Base-by-base conservation (phyloP, 768 basidiomycete species). In the Boletus pseudo-olivaceus region DNA sequence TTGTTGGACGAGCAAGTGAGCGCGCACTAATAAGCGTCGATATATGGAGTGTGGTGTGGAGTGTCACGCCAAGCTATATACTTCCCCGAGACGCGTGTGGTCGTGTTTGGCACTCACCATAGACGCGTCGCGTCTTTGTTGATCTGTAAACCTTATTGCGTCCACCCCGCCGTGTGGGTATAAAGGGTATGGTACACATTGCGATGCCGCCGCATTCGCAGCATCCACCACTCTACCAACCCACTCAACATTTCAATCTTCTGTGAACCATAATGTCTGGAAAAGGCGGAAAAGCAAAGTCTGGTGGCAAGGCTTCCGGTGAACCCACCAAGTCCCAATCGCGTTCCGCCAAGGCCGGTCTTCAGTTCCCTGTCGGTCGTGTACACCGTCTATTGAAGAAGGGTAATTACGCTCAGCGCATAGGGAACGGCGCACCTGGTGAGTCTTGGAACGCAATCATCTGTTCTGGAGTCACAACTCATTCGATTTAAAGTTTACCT, bases 291-390 rank as follows among this genome's bases (percentile, higher is more conserved):
- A 89, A 89, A 73, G 83, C 85, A 44, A 77, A 82, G 61, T 81
- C 85, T 51, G 87, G 86, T 64, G 84, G 88, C 63, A 83, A 82
- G 63, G 76, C 83, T n/a, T 59, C 72, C 10, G 75, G 73, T 58
- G 74, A 72, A 3, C 5, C 58, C 9, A 15, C 41, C 48, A 75
- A 75, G 43, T 69, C 75, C 1, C 57, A 59, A 37, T 76, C 73
- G 3, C 73, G 73, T 52, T 76, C 75, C 5, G 68, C 75, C 54
- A 75, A 75, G 54, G 73, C 73, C 19, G 73, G 73, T 9, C 73
- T 75, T 42, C 73, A 75, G 54, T 76, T 76, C 56, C 82, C 82
- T 49, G 82, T 83, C 63, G 82, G 82, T 73, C 82, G 82, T 77
- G 79, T 82, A 57, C 82, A 80, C 69, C 77, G 79, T 73, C 73